phyloP scores from a whole-genome alignment of 805 yeast genomes.

The Millerozyma miso region DNA sequence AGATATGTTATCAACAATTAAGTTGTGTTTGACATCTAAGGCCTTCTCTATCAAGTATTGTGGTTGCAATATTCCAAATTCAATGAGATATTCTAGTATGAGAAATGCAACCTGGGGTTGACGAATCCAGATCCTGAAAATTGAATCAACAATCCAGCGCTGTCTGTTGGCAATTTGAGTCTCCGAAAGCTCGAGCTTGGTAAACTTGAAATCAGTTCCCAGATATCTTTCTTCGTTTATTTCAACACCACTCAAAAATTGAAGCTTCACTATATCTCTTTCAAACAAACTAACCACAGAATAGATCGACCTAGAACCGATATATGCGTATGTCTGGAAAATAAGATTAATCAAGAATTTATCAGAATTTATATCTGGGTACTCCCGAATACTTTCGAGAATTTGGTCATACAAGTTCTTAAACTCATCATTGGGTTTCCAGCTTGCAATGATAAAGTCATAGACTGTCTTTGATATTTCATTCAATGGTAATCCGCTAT shows the following conservation, averaged over 20 bases:
- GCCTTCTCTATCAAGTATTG: constrained; percentile 23
- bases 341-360: constrained; percentile 53
- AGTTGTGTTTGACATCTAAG: constrained; percentile 23
- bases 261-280: constrained; percentile 38
- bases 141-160: constrained; percentile 33
- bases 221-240: constrained; percentile 25
- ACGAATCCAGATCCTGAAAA: constrained; percentile 40
- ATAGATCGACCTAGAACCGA: constrained; percentile 82
- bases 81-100: constrained; percentile 39
- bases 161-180: constrained; percentile 27
- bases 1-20: constrained; percentile 36
- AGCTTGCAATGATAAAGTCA: constrained; percentile 37
- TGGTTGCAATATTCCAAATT: constrained; percentile 31
- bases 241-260: constrained; percentile 30
- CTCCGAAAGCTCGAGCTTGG: constrained; percentile 18
- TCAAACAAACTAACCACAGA: constrained; percentile 39
- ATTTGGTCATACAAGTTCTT: constrained; percentile 29
- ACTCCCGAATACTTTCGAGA: constrained; percentile 13
- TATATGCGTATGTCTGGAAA: constrained; percentile 68
- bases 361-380: constrained; percentile 19
- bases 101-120: constrained; percentile 44
- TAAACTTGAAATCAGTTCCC: constrained; percentile 25
- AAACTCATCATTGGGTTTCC: constrained; percentile 36
- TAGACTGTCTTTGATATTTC: constrained; percentile 35
- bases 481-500: constrained; percentile 33